Percentiles rank a stretch among this genome's conserved stretches.
Conservation (phyloP, 1,284 basidiomycete species). For the Malassezia dermatis region DNA sequence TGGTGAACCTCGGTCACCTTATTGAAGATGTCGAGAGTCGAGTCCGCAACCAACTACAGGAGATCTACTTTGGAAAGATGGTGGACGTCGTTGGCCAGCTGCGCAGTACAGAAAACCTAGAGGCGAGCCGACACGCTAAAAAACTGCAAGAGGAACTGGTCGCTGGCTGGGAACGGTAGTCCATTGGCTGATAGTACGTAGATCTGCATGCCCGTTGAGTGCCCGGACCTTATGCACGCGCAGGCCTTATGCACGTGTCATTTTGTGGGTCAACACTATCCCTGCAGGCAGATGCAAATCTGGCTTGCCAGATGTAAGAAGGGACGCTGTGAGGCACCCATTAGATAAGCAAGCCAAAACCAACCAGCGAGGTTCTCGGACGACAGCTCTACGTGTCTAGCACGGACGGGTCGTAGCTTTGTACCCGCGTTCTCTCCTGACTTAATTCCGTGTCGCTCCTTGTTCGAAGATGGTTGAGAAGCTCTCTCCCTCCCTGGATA, state of each 20-base stretch:
- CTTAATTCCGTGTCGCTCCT: not conserved
- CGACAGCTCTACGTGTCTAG: not conserved
- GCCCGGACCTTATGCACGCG: not conserved
- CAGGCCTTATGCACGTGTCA: not conserved
- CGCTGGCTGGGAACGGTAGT: slow-evolving; percentile 12
- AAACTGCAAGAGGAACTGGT: slow-evolving; percentile 79
- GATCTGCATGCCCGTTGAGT: not conserved
- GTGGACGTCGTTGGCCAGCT: slow-evolving; percentile 86
- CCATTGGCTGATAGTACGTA: not conserved
- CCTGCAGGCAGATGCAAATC: not conserved
- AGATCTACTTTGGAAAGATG: slow-evolving; percentile 98
- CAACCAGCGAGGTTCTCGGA: not conserved
- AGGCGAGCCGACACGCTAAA: slow-evolving; percentile 66
- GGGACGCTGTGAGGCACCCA: not conserved
- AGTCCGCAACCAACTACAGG: slow-evolving; percentile 88
- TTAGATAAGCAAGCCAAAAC: not conserved
- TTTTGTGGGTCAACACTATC: not conserved
- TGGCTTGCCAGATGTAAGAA: not conserved
- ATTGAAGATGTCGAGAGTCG: slow-evolving; percentile 99
- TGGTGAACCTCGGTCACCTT: slow-evolving; percentile 82
- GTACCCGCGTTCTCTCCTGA: not conserved
- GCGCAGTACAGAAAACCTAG: slow-evolving; percentile 73
- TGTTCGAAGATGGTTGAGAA: slow-evolving; percentile 14
- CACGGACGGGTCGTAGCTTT: not conserved
- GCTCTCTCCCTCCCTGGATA: slow-evolving; percentile 39